Conservation (phyloP, 225 moss, liverwort and hornwort species). For the Antitrichia curtipendula region DNA sequence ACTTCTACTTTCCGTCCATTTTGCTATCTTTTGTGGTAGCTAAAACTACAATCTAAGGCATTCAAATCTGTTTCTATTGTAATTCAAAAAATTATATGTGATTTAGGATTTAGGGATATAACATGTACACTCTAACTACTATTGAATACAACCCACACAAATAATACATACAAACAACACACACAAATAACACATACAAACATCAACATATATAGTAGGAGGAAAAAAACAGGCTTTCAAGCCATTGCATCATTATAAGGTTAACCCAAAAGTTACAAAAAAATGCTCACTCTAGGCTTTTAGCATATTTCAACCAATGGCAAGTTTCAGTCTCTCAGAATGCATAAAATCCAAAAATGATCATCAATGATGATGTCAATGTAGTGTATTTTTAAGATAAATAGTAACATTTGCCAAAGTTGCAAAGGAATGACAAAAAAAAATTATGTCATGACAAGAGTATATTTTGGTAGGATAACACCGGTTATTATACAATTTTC, state of each 20-base stretch:
- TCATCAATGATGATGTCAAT: background rate
- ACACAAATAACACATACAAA: no score
- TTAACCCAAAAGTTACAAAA: background rate
- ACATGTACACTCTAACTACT: no score
- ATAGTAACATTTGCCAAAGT: background rate
- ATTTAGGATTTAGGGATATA: no score
- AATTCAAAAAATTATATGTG: no score
- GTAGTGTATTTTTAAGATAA: background rate
- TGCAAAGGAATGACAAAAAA: background rate
- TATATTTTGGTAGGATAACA: background rate
- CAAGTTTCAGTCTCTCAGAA: background rate
- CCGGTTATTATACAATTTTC: background rate
- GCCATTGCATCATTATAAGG: rapidly evolving
- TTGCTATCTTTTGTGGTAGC: no score
- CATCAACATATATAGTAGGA: no score
- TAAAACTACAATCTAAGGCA: no score
- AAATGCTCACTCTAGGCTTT: background rate
- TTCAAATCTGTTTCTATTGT: no score
- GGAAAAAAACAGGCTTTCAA: no score
- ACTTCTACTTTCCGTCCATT: no score
- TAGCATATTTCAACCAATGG: background rate
- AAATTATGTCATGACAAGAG: background rate
- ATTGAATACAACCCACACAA: no score
- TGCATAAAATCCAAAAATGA: background rate
- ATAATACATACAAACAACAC: no score